Evolutionary conservation across 768 basidiomycete species (phyloP).

Genomic region (Kwoniella shandongensis): DNA sequence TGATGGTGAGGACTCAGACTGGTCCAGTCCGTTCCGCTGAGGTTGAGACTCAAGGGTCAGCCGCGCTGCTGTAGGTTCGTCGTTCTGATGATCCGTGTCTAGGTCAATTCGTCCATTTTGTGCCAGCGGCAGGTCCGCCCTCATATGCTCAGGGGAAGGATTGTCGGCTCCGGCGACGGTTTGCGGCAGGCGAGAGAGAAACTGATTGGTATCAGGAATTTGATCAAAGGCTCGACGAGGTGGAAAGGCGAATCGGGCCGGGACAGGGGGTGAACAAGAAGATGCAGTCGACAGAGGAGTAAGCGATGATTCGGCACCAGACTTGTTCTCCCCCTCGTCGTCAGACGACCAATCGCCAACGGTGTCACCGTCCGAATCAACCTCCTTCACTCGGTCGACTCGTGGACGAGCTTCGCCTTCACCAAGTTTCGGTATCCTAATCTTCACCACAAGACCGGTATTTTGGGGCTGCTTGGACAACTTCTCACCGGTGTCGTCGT

Average conservation of each 20-base stretch:
- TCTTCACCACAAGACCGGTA: constrained; percentile 16
- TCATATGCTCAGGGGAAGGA: background rate
- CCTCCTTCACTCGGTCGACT: constrained; percentile 27
- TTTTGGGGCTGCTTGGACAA: background rate
- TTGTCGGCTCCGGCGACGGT: background rate
- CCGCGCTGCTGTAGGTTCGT: too few relatives aligned
- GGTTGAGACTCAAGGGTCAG: too few relatives aligned
- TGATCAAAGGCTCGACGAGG: constrained; percentile 9
- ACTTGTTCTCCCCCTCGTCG: constrained; percentile 16
- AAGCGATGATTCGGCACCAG: constrained; percentile 1
- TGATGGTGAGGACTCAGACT: background rate
- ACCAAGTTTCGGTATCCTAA: constrained; percentile 20
- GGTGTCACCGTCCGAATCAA: constrained; percentile 48
- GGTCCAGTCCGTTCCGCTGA: too few relatives aligned
- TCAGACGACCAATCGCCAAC: constrained; percentile 35
- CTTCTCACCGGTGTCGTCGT: background rate
- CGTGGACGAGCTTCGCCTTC: background rate
- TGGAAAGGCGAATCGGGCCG: constrained; percentile 21
- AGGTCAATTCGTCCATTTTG: background rate
- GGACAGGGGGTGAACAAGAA: constrained; percentile 11
- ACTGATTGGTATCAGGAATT: background rate
- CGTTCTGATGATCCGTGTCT: too few relatives aligned
- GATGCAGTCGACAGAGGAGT: constrained; percentile 9
- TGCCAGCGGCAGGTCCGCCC: background rate
- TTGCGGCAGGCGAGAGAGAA: background rate